phyloP scores from a whole-genome alignment of 768 basidiomycete species.

The Lepiota venenata region DNA sequence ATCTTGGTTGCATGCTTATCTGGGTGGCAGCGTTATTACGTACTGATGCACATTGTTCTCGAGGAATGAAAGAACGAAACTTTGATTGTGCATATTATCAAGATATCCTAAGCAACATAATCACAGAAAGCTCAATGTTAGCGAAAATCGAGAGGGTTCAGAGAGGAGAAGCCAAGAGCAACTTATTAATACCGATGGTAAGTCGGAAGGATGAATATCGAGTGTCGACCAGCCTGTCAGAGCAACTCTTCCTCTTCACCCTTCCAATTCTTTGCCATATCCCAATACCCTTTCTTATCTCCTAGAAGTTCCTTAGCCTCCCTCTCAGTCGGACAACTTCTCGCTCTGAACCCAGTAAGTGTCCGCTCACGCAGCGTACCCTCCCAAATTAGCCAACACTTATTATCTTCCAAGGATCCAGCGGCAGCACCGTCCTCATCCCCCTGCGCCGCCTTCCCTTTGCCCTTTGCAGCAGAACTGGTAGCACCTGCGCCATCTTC shows the following conservation, averaged over 20 bases:
- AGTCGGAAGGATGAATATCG: too few relatives aligned
- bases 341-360: conserved; percentile 79
- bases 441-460: conserved; percentile 27
- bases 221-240: conserved; percentile 22
- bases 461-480: conserved; percentile 21
- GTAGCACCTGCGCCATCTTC: neutral
- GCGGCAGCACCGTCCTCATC: conserved; percentile 25
- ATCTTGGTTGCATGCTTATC: too few relatives aligned
- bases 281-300: conserved; percentile 86
- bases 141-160: too few relatives aligned
- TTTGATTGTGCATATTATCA: too few relatives aligned
- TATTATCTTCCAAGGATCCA: conserved; percentile 78
- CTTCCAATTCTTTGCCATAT: conserved; percentile 89
- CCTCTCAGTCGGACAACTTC: conserved; percentile 79
- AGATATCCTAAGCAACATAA: too few relatives aligned
- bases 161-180: too few relatives aligned
- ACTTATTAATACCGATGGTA: too few relatives aligned
- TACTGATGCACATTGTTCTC: too few relatives aligned
- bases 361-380: conserved; percentile 80
- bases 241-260: conserved; percentile 76
- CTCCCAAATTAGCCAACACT: conserved; percentile 91
- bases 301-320: conserved; percentile 87
- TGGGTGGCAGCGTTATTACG: too few relatives aligned
- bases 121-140: too few relatives aligned
- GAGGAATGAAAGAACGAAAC: too few relatives aligned